phyloP scores from a whole-genome alignment of 352 stramenopile genomes.

The Pythium dissimile region DNA sequence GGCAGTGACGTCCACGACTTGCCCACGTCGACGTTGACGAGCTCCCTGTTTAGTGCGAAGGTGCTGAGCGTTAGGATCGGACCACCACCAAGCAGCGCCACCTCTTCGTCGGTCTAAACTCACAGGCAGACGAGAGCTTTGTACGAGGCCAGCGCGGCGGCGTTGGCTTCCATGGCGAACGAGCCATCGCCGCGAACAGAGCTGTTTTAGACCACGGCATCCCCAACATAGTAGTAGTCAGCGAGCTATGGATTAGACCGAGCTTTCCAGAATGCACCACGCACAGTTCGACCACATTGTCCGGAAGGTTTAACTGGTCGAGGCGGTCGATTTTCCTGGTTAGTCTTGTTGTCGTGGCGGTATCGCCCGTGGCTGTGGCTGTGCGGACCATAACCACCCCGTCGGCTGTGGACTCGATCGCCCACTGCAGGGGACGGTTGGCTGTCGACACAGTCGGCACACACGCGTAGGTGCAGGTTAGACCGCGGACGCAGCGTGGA shows the following conservation, averaged over 20 bases:
- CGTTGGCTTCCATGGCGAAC: neutral
- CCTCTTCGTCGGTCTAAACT: neutral
- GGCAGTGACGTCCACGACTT: conserved; percentile 2
- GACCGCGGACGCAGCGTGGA: conserved; percentile 1
- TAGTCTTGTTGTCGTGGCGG: neutral
- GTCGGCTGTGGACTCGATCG: neutral
- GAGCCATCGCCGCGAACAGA: neutral
- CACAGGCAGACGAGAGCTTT: neutral
- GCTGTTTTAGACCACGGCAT: neutral
- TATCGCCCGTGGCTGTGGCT: neutral
- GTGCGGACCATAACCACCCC: neutral
- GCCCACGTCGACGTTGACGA: neutral
- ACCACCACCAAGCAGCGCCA: neutral
- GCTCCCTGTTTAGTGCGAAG: neutral
- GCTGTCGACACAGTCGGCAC: neutral
- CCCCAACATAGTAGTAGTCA: neutral
- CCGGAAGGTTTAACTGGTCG: neutral
- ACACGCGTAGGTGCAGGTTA: conserved; percentile 10
- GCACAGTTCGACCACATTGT: conserved; percentile 8
- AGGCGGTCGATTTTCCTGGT: neutral
- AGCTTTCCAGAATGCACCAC: neutral
- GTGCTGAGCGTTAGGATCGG: neutral
- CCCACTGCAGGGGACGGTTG: neutral
- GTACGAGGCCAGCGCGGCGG: conserved; percentile 1
- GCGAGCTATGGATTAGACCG: neutral